phyloP scores from a whole-genome alignment of 2,329 filamentous ascomycete genomes.

The Aplosporella prunicola region DNA sequence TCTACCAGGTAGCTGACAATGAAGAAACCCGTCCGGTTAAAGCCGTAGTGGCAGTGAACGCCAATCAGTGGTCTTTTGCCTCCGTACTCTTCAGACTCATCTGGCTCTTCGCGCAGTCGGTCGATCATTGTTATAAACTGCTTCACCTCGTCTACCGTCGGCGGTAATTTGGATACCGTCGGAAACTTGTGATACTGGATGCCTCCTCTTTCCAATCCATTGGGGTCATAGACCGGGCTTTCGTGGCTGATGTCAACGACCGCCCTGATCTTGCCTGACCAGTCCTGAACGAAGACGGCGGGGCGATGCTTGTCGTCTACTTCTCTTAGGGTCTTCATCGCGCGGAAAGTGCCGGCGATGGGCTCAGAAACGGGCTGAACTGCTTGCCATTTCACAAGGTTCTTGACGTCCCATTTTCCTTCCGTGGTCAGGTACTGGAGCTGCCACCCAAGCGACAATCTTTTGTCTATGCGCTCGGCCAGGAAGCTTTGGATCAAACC shows the following conservation, averaged over 20 bases:
- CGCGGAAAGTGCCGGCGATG: constrained; percentile 72
- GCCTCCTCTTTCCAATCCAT: constrained; percentile 35
- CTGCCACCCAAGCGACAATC: constrained; percentile 81
- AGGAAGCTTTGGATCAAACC: constrained; percentile 80
- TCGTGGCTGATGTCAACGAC: constrained; percentile 90
- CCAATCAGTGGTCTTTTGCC: constrained; percentile 48
- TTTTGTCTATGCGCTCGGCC: constrained; percentile 60
- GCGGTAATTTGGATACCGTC: constrained; percentile 85
- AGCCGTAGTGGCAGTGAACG: constrained; percentile 93
- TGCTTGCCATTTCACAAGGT: constrained; percentile 80
- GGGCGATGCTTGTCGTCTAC: constrained; percentile 78
- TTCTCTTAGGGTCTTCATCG: constrained; percentile 87
- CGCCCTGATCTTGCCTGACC: constrained; percentile 58
- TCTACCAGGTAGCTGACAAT: constrained; percentile 88
- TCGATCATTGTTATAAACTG: constrained; percentile 53
- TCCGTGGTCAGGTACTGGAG: constrained; percentile 78
- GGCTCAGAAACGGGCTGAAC: constrained; percentile 67
- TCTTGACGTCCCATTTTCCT: constrained; percentile 98
- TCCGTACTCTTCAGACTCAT: constrained; percentile 26
- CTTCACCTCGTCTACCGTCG: constrained; percentile 51
- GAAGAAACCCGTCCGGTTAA: constrained; percentile 88
- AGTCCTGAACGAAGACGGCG: constrained; percentile 56
- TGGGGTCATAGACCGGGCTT: constrained; percentile 76
- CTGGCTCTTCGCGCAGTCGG: constrained; percentile 21
- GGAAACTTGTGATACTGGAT: constrained; percentile 66